phyloP scores from a whole-genome alignment of 495 filamentous ascomycete genomes.

The Aspergillus biplanus region DNA sequence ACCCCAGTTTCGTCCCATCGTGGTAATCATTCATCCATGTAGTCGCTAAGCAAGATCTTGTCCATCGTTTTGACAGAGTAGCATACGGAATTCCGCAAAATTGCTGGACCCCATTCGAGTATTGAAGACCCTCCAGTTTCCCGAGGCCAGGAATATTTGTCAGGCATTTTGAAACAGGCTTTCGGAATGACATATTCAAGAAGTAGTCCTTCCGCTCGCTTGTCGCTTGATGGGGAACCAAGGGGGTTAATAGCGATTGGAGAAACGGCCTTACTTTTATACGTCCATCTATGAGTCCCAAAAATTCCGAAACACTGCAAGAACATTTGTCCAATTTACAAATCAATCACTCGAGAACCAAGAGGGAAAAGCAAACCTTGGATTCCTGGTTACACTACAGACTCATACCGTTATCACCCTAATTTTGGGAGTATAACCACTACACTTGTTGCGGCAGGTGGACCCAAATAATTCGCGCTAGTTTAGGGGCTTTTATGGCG shows the following conservation, averaged over 20 bases:
- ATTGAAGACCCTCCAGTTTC: slow-evolving; percentile 30
- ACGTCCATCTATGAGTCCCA: not conserved
- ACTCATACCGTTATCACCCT: too few relatives aligned
- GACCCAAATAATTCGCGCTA: not conserved
- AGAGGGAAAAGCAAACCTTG: not conserved
- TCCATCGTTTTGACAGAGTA: slow-evolving; percentile 32
- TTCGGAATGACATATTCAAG: slow-evolving; percentile 31
- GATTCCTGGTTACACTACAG: not conserved
- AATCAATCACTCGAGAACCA: not conserved
- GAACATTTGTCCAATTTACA: not conserved
- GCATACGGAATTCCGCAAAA: slow-evolving; percentile 39
- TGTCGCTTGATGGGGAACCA: not conserved
- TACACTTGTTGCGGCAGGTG: not conserved
- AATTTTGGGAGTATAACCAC: not conserved
- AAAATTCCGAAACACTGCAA: not conserved
- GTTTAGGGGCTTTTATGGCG: not conserved
- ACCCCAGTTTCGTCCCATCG: slow-evolving; percentile 36
- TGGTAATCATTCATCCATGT: slow-evolving; percentile 26
- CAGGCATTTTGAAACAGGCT: slow-evolving; percentile 28
- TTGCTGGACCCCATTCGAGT: slow-evolving; percentile 33
- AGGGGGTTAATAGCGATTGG: not conserved
- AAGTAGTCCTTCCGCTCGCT: not conserved
- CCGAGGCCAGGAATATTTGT: slow-evolving; percentile 27
- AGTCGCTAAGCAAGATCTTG: slow-evolving; percentile 32
- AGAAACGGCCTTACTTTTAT: not conserved